These are phyloP conservation scores for Talaromyces borbonicus DNA, from an alignment of 495 filamentous ascomycete genomes.

Conservation along the genomic window DNA sequence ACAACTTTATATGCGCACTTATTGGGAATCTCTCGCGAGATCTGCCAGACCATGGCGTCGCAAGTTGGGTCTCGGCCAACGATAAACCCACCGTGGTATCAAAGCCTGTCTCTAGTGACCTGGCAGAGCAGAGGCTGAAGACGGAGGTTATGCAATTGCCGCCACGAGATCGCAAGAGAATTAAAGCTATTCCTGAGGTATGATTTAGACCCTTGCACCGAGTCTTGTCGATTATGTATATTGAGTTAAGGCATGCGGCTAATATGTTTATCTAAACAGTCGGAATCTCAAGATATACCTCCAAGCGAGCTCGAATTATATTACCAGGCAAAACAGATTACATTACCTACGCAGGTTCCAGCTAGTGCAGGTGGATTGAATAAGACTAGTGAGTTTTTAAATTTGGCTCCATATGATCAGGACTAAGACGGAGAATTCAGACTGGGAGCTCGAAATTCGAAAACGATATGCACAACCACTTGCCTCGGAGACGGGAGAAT, in stretches of 20 bases:
- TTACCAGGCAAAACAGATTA: slow-evolving; percentile 55
- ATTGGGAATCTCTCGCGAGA: slow-evolving; percentile 81
- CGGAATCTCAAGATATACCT: slow-evolving; percentile 53
- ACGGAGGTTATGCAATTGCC: slow-evolving; percentile 90
- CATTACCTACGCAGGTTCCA: slow-evolving; percentile 61
- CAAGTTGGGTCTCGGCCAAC: slow-evolving; percentile 90
- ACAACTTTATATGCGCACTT: slow-evolving; percentile 78
- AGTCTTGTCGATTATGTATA: slow-evolving; percentile 4
- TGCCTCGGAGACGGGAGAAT: slow-evolving; percentile 83
- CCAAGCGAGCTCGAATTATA: slow-evolving; percentile 60
- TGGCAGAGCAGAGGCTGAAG: slow-evolving; percentile 83
- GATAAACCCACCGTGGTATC: slow-evolving; percentile 79
- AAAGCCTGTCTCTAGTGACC: slow-evolving; percentile 77
- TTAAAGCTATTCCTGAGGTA: slow-evolving; percentile 68
- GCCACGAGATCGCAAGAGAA: slow-evolving; percentile 70
- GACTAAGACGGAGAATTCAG: too few species aligned
- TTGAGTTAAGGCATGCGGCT: slow-evolving; percentile 7
- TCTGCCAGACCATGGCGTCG: slow-evolving; percentile 82
- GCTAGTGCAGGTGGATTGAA: slow-evolving; percentile 74
- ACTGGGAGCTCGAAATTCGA: slow-evolving; percentile 86
- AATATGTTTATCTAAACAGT: slow-evolving; percentile 28
- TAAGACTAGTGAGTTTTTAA: slow-evolving; percentile 88
- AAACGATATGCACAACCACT: slow-evolving; percentile 85
- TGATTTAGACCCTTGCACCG: too few species aligned
- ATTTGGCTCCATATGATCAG: too few species aligned